phyloP scores from a whole-genome alignment of 495 filamentous ascomycete genomes.

The Patellaria atrata region DNA sequence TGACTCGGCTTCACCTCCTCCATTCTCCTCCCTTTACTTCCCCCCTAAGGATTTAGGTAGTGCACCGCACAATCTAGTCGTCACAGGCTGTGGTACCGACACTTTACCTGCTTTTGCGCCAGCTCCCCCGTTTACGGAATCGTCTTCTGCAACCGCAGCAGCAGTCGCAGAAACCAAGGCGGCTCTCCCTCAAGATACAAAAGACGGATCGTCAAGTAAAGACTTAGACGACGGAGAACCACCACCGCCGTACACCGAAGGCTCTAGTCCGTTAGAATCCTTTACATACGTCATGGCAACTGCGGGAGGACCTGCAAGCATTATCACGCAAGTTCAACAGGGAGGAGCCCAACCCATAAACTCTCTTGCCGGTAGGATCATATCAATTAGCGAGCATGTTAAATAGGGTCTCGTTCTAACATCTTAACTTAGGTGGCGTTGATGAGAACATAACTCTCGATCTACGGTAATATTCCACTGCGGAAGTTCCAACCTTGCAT shows the following conservation, averaged over 20 bases:
- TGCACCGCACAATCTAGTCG: slow-evolving; percentile 36
- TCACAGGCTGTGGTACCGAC: slow-evolving; percentile 31
- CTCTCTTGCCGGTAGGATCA: slow-evolving; percentile 61
- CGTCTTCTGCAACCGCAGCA: slow-evolving; percentile 28
- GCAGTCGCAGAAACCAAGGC: slow-evolving; percentile 70
- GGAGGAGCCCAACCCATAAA: slow-evolving; percentile 73
- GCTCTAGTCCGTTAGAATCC: slow-evolving; percentile 75
- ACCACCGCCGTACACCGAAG: slow-evolving; percentile 91
- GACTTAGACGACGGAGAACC: slow-evolving; percentile 76
- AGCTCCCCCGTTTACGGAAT: slow-evolving; percentile 24
- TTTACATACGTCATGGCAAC: slow-evolving; percentile 98
- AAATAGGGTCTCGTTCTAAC: neutral
- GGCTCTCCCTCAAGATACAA: slow-evolving; percentile 62
- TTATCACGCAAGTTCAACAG: slow-evolving; percentile 97
- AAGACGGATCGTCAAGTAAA: slow-evolving; percentile 53
- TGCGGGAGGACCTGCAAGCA: slow-evolving; percentile 90
- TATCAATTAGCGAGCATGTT: no score
- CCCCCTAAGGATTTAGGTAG: slow-evolving; percentile 26
- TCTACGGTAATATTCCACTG: slow-evolving; percentile 49
- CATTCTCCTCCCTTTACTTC: slow-evolving; percentile 52
- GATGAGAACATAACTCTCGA: slow-evolving; percentile 96
- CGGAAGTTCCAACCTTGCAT: neutral
- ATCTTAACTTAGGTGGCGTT: slow-evolving; percentile 47
- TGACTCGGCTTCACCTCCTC: slow-evolving; percentile 41
- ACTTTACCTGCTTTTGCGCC: slow-evolving; percentile 42